phyloP scores from a whole-genome alignment of 202 grass and related monocot species.

The Cymbopogon flexuosus region DNA sequence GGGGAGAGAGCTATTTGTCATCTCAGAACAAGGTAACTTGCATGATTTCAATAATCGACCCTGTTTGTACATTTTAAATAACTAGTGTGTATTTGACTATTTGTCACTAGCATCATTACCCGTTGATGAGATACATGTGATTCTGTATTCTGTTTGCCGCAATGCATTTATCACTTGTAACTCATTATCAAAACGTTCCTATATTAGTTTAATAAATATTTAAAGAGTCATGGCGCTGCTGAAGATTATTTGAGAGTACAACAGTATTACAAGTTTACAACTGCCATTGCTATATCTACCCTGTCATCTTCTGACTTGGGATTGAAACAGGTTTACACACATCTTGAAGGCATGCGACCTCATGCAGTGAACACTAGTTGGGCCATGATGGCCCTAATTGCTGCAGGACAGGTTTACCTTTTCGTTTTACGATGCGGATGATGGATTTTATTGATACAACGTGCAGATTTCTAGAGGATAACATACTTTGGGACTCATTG shows the following conservation, averaged over 20 bases:
- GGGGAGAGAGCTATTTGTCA: slow-evolving; percentile 85
- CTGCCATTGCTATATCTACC: background rate
- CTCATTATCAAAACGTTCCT: no score
- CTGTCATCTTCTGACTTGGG: background rate
- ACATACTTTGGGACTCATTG: background rate
- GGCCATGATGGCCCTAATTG: slow-evolving; percentile 69
- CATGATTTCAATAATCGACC: no score
- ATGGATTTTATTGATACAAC: background rate
- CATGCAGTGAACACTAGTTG: slow-evolving; percentile 72
- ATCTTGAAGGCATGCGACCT: slow-evolving; percentile 48
- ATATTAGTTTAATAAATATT: no score
- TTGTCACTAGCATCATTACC: no score
- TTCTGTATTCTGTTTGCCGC: no score
- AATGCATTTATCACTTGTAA: no score
- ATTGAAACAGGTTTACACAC: slow-evolving; percentile 59
- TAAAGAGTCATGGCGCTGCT: no score
- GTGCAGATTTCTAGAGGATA: background rate
- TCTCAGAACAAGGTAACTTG: slow-evolving; percentile 53
- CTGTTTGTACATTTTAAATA: no score
- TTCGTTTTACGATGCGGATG: background rate
- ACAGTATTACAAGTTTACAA: no score
- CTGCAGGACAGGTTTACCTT: slow-evolving; percentile 53
- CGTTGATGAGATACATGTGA: no score
- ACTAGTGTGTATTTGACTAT: no score
- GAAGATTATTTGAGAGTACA: no score